Percentiles rank a stretch among this genome's conserved stretches.
These are phyloP conservation scores for Penicillium argentinense DNA, from an alignment of 495 filamentous ascomycete species.

Conservation along the genomic window DNA sequence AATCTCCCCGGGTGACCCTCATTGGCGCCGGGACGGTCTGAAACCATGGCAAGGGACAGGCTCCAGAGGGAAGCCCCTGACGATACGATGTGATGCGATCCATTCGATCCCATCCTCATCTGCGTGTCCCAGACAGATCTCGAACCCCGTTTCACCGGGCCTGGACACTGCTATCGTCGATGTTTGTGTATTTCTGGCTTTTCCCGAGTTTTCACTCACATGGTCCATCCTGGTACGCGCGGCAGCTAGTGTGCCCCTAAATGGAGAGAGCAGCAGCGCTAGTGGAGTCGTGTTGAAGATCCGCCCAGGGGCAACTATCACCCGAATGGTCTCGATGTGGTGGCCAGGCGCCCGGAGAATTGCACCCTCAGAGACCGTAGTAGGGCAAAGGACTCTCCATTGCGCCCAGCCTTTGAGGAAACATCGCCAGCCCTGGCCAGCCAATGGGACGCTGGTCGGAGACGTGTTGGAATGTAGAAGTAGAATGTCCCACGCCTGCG, in stretches of 20 bases:
- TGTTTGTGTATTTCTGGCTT: slow-evolving; percentile 1
- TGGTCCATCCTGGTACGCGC: slow-evolving; percentile 12
- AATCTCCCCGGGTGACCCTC: slow-evolving; percentile 4
- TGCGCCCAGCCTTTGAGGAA: slow-evolving; percentile 22
- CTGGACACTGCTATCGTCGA: neutral
- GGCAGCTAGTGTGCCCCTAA: slow-evolving; percentile 14
- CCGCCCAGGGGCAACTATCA: slow-evolving; percentile 11
- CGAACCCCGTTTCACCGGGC: slow-evolving; percentile 1
- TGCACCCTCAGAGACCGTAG: slow-evolving; percentile 9
- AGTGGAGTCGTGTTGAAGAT: slow-evolving; percentile 16
- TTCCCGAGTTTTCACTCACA: no score
- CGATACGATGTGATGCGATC: neutral
- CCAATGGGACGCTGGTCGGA: slow-evolving; percentile 12
- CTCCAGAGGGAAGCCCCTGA: neutral
- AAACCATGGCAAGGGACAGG: slow-evolving; percentile 12
- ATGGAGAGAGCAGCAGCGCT: slow-evolving; percentile 8
- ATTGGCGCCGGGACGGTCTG: slow-evolving; percentile 17
- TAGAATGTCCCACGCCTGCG: slow-evolving; percentile 25
- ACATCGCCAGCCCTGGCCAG: neutral
- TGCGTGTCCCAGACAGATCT: no score
- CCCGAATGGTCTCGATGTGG: neutral
- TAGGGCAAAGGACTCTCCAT: slow-evolving; percentile 14
- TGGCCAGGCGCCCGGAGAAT: neutral
- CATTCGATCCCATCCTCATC: slow-evolving; percentile 3
- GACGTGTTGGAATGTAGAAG: slow-evolving; percentile 28